Evolutionary conservation across 345 rosid genomes (phyloP).

Genomic region (Pistacia atlantica): DNA sequence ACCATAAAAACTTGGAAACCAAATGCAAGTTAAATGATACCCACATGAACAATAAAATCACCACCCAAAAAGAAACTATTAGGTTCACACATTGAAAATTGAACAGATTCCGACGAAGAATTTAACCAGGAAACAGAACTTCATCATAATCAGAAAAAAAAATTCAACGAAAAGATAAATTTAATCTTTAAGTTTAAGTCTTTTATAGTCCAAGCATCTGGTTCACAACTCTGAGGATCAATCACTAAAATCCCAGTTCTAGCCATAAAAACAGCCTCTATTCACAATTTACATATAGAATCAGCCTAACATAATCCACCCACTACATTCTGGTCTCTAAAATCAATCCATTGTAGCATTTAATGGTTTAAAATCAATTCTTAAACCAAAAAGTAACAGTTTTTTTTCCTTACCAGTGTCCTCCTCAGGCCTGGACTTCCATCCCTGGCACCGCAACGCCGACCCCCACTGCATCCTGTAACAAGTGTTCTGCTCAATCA

Average conservation of each 20-base stretch:
- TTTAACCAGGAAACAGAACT: no score
- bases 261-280: background rate
- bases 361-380: background rate
- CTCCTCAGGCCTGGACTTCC: slow-evolving; percentile 74
- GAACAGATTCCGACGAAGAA: no score
- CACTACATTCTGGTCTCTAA: background rate
- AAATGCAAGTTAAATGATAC: background rate
- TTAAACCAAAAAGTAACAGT: background rate
- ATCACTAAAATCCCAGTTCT: background rate
- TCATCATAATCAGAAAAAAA: no score
- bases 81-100: no score
- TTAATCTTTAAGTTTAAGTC: no score
- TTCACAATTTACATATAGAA: background rate
- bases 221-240: no score
- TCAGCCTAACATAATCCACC: no score
- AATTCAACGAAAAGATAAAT: no score
- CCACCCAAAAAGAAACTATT: no score
- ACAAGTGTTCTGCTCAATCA: slow-evolving; percentile 94
- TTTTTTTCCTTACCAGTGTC: slow-evolving; percentile 65
- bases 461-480: slow-evolving; percentile 96
- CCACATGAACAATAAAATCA: background rate
- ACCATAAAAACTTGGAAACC: background rate
- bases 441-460: slow-evolving; percentile 81
- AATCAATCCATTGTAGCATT: background rate
- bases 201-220: no score